These are phyloP conservation scores for Angophora floribunda DNA, from an alignment of 345 rosid genomes.

Conservation along the genomic window DNA sequence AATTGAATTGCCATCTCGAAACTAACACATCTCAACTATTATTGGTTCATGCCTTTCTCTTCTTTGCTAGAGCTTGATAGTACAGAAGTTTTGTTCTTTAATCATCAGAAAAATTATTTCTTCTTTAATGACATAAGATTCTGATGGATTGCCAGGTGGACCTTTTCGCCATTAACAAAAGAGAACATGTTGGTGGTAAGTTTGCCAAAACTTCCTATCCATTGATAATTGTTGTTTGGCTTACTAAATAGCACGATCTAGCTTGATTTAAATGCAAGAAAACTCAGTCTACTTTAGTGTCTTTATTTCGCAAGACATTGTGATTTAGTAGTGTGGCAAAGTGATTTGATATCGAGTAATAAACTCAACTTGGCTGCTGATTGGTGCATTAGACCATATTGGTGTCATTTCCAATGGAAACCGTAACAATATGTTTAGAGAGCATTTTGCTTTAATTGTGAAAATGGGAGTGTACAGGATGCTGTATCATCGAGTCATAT, in stretches of 20 bases:
- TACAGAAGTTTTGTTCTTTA: not conserved
- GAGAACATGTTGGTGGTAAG: slow-evolving; percentile 77
- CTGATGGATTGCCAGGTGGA: slow-evolving; percentile 51
- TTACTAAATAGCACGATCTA: not conserved
- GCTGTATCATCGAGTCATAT: not conserved
- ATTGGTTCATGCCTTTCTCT: not conserved
- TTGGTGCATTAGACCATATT: not conserved
- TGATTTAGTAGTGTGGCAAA: not conserved
- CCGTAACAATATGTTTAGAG: not conserved
- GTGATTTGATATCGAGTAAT: not conserved
- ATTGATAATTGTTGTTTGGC: not conserved
- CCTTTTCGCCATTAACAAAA: slow-evolving; percentile 64
- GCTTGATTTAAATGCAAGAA: not conserved
- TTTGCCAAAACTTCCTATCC: not conserved
- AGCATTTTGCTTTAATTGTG: not conserved
- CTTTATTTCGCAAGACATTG: not conserved
- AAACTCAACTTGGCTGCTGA: not conserved
- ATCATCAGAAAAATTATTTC: not conserved
- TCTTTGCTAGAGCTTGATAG: not conserved
- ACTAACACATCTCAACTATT: not conserved
- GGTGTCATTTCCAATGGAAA: not conserved
- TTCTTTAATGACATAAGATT: not conserved
- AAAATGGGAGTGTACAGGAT: not conserved
- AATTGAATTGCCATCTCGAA: not conserved
- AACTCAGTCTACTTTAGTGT: not conserved